Evolutionary conservation across 2,329 filamentous ascomycete species (phyloP).

Genomic region (Claviceps sp.): DNA sequence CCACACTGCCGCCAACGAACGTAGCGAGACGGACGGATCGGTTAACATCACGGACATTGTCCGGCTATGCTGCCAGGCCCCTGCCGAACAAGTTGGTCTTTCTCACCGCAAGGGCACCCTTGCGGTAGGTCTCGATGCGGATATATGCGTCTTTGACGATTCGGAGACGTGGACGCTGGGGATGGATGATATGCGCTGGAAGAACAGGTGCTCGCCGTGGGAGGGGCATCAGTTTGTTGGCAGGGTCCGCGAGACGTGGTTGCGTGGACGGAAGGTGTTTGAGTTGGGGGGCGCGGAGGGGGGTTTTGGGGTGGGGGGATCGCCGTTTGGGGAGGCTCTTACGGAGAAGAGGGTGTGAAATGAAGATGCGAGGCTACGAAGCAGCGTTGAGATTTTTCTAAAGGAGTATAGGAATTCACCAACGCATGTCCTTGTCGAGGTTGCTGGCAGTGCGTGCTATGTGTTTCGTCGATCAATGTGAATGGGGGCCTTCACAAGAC

Average conservation of each 20-base stretch:
- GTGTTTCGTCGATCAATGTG: no score
- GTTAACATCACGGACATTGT: constrained; percentile 64
- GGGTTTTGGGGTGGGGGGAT: constrained; percentile 36
- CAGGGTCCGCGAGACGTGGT: constrained; percentile 73
- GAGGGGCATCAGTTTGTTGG: constrained; percentile 68
- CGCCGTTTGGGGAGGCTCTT: constrained; percentile 39
- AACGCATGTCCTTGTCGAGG: no score
- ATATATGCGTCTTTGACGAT: constrained; percentile 86
- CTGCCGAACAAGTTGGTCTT: constrained; percentile 77
- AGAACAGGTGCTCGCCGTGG: constrained; percentile 86
- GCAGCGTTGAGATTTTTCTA: no score
- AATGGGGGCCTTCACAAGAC: no score
- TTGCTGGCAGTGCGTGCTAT: no score
- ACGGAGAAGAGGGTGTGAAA: constrained; percentile 37
- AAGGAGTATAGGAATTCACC: no score
- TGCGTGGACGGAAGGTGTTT: constrained; percentile 66
- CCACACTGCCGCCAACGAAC: constrained; percentile 59
- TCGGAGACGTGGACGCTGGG: constrained; percentile 61
- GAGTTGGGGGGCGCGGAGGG: constrained; percentile 41
- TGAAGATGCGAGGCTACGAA: no score
- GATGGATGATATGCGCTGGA: constrained; percentile 77
- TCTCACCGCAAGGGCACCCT: constrained; percentile 67
- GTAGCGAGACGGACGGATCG: constrained; percentile 29
- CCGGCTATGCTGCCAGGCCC: constrained; percentile 73
- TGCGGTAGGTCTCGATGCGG: constrained; percentile 67